phyloP scores from a whole-genome alignment of 345 rosid species.

The Abelmoschus esculentus region DNA sequence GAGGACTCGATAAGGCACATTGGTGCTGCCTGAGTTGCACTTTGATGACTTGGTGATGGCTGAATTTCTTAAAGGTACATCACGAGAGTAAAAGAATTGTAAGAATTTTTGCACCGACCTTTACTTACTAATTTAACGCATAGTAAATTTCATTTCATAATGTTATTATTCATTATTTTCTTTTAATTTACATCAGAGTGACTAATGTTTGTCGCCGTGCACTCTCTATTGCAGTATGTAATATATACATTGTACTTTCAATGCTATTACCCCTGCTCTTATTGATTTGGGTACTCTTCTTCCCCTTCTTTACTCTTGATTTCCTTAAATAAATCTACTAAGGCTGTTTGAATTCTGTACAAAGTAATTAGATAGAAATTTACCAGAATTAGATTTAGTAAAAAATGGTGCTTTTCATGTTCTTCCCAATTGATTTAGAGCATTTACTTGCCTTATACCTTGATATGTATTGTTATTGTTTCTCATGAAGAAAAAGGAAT shows the following conservation, averaged over 20 bases:
- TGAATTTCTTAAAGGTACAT: background rate
- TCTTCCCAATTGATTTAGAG: background rate
- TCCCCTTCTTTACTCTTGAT: background rate
- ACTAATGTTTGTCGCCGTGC: background rate
- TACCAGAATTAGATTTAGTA: background rate
- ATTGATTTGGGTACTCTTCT: background rate
- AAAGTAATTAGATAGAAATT: background rate
- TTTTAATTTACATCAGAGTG: background rate
- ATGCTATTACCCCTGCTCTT: background rate
- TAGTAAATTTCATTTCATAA: background rate
- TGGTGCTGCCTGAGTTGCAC: constrained; percentile 6
- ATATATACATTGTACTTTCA: background rate
- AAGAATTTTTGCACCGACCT: constrained; percentile 12
- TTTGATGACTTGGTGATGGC: constrained; percentile 1
- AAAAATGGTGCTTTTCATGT: background rate
- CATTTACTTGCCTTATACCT: background rate
- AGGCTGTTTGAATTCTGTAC: background rate
- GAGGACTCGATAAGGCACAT: background rate
- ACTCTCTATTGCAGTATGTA: background rate
- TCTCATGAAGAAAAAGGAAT: too few relatives aligned
- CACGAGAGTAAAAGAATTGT: constrained; percentile 17
- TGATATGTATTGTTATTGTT: too few relatives aligned
- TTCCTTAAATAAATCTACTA: background rate
- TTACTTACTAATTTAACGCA: background rate
- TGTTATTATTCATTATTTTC: background rate